Percentiles rank a stretch among this genome's conserved stretches.
These are phyloP conservation scores for Rosa hybrid DNA, from an alignment of 331 rosid genomes.

Conservation along the genomic window DNA sequence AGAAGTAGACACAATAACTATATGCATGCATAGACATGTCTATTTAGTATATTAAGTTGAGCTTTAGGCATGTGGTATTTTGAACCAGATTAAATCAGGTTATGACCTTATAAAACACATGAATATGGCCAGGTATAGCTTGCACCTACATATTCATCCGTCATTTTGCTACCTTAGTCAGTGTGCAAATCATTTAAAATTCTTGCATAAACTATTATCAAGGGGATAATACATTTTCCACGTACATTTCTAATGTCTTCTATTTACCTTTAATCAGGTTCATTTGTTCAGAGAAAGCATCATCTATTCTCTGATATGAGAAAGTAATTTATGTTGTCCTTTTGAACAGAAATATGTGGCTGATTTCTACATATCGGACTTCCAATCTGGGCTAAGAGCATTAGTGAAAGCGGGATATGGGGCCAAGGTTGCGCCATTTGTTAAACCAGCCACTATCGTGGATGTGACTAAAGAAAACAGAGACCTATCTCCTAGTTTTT, in stretches of 20 bases:
- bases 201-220: not conserved
- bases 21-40: not conserved
- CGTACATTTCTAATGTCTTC: not conserved
- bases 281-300: not conserved
- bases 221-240: not conserved
- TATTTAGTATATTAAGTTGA: not conserved
- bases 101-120: not conserved
- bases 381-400: slow-evolving; percentile 96
- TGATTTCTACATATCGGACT: slow-evolving; percentile 93
- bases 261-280: not conserved
- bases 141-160: not conserved
- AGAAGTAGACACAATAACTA: not conserved
- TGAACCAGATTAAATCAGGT: not conserved
- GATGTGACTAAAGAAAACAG: slow-evolving; percentile 72
- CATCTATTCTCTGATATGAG: not conserved
- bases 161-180: not conserved
- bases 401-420: slow-evolving; percentile 94
- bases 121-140: not conserved
- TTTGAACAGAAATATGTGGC: slow-evolving; percentile 76
- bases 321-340: slow-evolving; percentile 24
- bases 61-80: not conserved
- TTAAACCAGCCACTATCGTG: slow-evolving; percentile 75
- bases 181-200: not conserved
- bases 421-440: slow-evolving; percentile 89
- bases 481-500: slow-evolving; percentile 79